These are phyloP conservation scores for Athelia sp. DNA, from an alignment of 1,284 basidiomycete species.

Conservation along the genomic window DNA sequence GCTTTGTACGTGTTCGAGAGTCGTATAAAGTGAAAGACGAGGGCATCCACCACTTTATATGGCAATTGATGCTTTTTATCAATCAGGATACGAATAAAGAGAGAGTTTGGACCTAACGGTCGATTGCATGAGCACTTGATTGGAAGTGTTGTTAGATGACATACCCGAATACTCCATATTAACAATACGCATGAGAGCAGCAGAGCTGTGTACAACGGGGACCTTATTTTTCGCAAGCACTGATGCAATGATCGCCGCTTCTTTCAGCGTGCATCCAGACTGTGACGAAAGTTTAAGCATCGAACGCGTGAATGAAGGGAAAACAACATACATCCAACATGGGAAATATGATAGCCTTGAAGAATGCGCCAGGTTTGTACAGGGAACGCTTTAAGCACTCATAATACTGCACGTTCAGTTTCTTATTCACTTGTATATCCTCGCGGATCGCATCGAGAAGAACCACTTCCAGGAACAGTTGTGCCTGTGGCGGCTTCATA, in stretches of 20 bases:
- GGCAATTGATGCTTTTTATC: constrained; percentile 99
- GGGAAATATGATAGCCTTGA: constrained; percentile 98
- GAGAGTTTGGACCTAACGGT: constrained; percentile 77
- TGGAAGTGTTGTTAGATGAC: constrained; percentile 8
- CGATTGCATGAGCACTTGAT: background rate
- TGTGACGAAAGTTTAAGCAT: constrained; percentile 15
- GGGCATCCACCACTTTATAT: constrained; percentile 96
- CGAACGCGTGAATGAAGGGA: constrained; percentile 3
- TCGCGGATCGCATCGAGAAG: constrained; percentile 88
- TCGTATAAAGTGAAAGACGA: constrained; percentile 97
- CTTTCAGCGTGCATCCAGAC: constrained; percentile 86
- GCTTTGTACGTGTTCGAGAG: constrained; percentile 88
- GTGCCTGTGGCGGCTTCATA: constrained; percentile 95
- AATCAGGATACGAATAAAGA: constrained; percentile 95
- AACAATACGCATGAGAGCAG: constrained; percentile 88
- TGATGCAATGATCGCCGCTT: constrained; percentile 93
- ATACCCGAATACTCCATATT: constrained; percentile 94
- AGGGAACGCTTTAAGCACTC: constrained; percentile 88
- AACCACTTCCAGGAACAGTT: constrained; percentile 90
- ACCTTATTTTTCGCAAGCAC: constrained; percentile 90
- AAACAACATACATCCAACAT: constrained; percentile 75
- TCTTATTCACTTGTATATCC: constrained; percentile 85
- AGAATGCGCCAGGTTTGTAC: constrained; percentile 97
- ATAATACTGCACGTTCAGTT: constrained; percentile 92
- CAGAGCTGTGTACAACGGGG: constrained; percentile 94